phyloP scores from a whole-genome alignment of 805 yeast species.

The Saturnispora besseyi region DNA sequence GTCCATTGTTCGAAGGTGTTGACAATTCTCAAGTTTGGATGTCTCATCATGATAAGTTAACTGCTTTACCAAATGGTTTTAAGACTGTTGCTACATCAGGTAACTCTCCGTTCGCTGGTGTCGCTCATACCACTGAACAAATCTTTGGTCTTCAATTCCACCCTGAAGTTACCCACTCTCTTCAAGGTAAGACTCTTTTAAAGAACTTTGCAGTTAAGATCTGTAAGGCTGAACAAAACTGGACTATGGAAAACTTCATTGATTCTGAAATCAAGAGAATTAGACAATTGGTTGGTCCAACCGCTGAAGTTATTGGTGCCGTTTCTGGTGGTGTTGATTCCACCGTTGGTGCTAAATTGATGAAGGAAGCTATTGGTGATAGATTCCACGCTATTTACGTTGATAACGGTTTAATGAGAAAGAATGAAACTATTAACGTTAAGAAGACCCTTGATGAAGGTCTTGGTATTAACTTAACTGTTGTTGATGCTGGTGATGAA shows the following conservation, averaged over 20 bases:
- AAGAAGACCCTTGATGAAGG: slow-evolving; percentile 87
- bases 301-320: slow-evolving; percentile 98
- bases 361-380: slow-evolving; percentile 97
- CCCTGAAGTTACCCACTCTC: slow-evolving; percentile 97
- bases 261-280: slow-evolving; percentile 94
- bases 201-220: slow-evolving; percentile 89
- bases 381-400: slow-evolving; percentile 98
- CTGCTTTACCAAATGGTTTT: slow-evolving; percentile 82
- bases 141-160: slow-evolving; percentile 98
- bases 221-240: slow-evolving; percentile 79
- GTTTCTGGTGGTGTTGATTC: slow-evolving; percentile 99
- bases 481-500: slow-evolving; percentile 88
- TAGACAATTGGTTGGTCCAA: slow-evolving; percentile 85
- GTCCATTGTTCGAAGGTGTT: slow-evolving; percentile 77
- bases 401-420: slow-evolving; percentile 96
- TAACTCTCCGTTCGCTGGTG: slow-evolving; percentile 94
- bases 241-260: slow-evolving; percentile 98
- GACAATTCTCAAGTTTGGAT: slow-evolving; percentile 97
- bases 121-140: slow-evolving; percentile 60
- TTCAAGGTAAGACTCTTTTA: slow-evolving; percentile 78
- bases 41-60: slow-evolving; percentile 97
- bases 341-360: slow-evolving; percentile 95
- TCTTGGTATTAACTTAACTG: slow-evolving; percentile 88
- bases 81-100: slow-evolving; percentile 82
- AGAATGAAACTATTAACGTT: slow-evolving; percentile 84